Evolutionary conservation across 352 stramenopile species (phyloP).

Genomic region (Phytophthora sp.): DNA sequence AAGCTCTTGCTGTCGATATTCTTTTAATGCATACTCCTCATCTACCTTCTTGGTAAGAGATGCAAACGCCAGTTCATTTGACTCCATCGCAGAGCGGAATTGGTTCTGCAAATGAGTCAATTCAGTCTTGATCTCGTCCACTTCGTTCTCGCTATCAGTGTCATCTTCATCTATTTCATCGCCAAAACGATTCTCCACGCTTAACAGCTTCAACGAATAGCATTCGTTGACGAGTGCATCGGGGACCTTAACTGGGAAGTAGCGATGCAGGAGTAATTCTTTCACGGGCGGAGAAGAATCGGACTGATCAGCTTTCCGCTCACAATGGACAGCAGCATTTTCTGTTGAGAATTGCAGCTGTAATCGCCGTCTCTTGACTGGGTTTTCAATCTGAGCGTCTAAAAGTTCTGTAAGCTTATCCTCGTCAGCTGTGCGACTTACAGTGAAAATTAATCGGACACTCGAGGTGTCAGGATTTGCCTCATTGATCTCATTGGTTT

Average conservation of each 20-base stretch:
- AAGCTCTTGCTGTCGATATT: conserved; percentile 53
- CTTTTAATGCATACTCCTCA: conserved; percentile 54
- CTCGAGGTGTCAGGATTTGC: conserved; percentile 20
- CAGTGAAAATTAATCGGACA: conserved; percentile 35
- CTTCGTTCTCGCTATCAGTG: conserved; percentile 50
- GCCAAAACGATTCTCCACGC: conserved; percentile 43
- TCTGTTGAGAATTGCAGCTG: conserved; percentile 52
- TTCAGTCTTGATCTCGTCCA: conserved; percentile 57
- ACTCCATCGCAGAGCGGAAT: conserved; percentile 48
- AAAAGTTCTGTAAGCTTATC: conserved; percentile 26
- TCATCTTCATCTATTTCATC: conserved; percentile 59
- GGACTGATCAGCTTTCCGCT: conserved; percentile 30
- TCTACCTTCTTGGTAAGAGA: conserved; percentile 46
- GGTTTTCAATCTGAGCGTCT: conserved; percentile 18
- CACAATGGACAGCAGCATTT: conserved; percentile 48
- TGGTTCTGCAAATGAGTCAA: conserved; percentile 53
- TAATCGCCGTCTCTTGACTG: conserved; percentile 35
- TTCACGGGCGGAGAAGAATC: conserved; percentile 17
- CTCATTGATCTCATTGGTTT: conserved; percentile 14
- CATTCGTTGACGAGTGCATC: conserved; percentile 49
- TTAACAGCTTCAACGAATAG: conserved; percentile 43
- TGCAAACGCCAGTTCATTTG: conserved; percentile 50
- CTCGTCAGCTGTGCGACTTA: conserved; percentile 31
- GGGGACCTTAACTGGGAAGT: conserved; percentile 59
- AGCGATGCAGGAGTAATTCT: conserved; percentile 59